Evolutionary conservation across 768 basidiomycete genomes (phyloP).

Genomic region (Termitomyces sp.): DNA sequence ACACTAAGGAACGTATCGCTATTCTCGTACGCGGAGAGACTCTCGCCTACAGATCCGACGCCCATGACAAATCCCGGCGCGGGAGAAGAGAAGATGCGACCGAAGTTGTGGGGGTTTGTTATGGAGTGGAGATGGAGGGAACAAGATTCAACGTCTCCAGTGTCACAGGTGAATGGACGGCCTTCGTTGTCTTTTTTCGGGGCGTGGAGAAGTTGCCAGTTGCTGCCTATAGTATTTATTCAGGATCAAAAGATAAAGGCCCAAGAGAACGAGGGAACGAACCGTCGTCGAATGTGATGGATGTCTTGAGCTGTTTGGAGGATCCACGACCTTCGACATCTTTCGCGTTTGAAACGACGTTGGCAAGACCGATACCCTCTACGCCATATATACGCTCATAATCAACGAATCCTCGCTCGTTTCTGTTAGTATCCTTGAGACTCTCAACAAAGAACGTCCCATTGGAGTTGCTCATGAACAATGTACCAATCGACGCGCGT

Average conservation of each 20-base stretch:
- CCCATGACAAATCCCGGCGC: slow-evolving; percentile 96
- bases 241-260: slow-evolving; percentile 14
- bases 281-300: slow-evolving; percentile 87
- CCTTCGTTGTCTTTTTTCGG: slow-evolving; percentile 57
- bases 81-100: slow-evolving; percentile 89
- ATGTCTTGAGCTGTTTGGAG: slow-evolving; percentile 69
- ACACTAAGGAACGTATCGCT: slow-evolving; percentile 92
- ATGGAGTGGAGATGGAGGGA: slow-evolving; percentile 92
- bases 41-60: slow-evolving; percentile 82
- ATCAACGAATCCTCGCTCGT: slow-evolving; percentile 85
- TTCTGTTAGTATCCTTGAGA: slow-evolving; percentile 89
- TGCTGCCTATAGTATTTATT: slow-evolving; percentile 38
- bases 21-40: slow-evolving; percentile 69
- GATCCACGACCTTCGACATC: slow-evolving; percentile 71
- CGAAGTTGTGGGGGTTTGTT: slow-evolving; percentile 88
- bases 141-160: slow-evolving; percentile 53
- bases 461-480: slow-evolving; percentile 95
- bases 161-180: slow-evolving; percentile 57
- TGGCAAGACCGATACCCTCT: slow-evolving; percentile 89
- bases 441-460: slow-evolving; percentile 94
- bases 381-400: slow-evolving; percentile 85
- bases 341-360: slow-evolving; percentile 77
- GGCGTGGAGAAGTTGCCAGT: slow-evolving; percentile 67
- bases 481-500: slow-evolving; percentile 67
- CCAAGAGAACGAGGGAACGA: background rate